These are phyloP conservation scores for Vitis hybrid DNA, from an alignment of 177 flowering plant species.

Conservation along the genomic window DNA sequence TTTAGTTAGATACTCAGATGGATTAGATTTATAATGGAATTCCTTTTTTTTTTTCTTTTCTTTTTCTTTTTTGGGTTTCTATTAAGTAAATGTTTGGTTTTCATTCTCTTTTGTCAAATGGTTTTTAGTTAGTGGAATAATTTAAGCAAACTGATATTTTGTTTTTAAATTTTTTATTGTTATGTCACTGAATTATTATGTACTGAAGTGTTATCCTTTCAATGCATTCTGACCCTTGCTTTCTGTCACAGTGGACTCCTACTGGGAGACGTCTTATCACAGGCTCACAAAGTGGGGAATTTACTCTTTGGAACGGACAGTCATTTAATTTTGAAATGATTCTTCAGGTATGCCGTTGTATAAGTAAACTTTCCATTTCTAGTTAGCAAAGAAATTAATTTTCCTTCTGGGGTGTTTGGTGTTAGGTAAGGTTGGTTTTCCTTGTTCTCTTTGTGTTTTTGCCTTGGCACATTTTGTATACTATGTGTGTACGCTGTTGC, in stretches of 20 bases:
- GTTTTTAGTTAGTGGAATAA: not conserved
- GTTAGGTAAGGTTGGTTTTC: too few relatives aligned
- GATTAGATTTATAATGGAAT: not conserved
- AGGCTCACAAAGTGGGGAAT: conserved; percentile 99
- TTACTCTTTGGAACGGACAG: conserved; percentile 99
- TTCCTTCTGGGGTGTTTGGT: too few relatives aligned
- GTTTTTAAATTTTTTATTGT: not conserved
- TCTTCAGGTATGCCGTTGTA: conserved; percentile 64
- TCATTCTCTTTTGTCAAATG: not conserved
- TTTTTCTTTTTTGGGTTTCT: not conserved
- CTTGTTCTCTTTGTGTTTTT: too few relatives aligned
- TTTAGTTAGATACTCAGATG: too few relatives aligned
- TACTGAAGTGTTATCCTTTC: not conserved
- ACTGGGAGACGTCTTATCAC: conserved; percentile 95
- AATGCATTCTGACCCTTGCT: conserved; percentile 1
- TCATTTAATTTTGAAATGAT: conserved; percentile 99
- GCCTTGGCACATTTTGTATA: too few relatives aligned
- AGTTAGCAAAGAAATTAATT: too few relatives aligned
- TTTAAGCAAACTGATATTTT: not conserved
- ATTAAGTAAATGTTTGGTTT: not conserved
- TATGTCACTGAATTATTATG: too few relatives aligned
- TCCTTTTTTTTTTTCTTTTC: not conserved
- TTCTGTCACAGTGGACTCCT: conserved; percentile 84
- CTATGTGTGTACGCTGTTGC: too few relatives aligned
- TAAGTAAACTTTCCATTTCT: too few relatives aligned